Evolutionary conservation across 169 alveolate genomes (phyloP).

Genomic region (Eimeria maxima): DNA sequence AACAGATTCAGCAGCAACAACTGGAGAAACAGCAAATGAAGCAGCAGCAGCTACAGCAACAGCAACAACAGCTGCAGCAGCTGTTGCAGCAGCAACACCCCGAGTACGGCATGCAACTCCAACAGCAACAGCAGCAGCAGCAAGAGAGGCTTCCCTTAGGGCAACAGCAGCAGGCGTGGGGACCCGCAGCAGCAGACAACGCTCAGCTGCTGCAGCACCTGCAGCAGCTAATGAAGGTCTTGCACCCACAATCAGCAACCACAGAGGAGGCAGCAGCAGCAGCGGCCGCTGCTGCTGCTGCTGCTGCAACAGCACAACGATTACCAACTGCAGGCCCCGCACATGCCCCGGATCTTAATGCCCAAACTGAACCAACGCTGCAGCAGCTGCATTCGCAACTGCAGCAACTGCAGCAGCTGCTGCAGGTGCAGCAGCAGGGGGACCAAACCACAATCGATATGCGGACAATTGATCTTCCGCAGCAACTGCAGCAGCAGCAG

Average conservation of each 20-base stretch:
- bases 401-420: too few species aligned
- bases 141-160: neutral
- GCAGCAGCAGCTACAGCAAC: slow-evolving; percentile 1
- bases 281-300: slow-evolving; percentile 22
- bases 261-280: slow-evolving; percentile 18
- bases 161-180: neutral
- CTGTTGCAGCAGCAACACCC: too few species aligned
- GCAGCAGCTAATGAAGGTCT: slow-evolving; percentile 26
- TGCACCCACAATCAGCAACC: neutral
- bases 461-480: neutral
- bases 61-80: slow-evolving; percentile 19
- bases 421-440: neutral
- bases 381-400: neutral
- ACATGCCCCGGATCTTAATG: too few species aligned
- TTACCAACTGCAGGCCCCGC: too few species aligned
- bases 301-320: too few species aligned
- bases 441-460: too few species aligned
- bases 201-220: slow-evolving; percentile 3
- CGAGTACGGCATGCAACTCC: too few species aligned
- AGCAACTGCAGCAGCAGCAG: slow-evolving; percentile 29
- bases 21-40: neutral
- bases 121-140: too few species aligned
- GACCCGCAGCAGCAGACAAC: neutral
- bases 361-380: neutral
- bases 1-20: neutral